Percentiles rank a stretch among this genome's conserved stretches.
phyloP scores from a whole-genome alignment of 2,329 filamentous ascomycete species.

The Pseudogymnoascus sp. region DNA sequence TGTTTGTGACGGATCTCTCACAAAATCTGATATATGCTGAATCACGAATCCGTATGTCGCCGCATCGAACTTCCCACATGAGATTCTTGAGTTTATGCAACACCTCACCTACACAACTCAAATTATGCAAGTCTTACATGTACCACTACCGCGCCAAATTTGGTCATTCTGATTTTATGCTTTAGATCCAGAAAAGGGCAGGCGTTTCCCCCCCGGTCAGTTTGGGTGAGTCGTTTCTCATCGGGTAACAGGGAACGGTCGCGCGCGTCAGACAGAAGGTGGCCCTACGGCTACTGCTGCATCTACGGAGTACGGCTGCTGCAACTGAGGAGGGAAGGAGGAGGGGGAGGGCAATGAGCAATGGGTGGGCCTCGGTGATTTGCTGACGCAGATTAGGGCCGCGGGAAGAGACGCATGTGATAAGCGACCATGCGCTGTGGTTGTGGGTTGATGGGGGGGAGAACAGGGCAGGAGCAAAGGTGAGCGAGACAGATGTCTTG shows the following conservation, averaged over 20 bases:
- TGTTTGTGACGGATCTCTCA: too few species aligned
- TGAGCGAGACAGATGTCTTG: not conserved
- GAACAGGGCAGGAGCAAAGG: not conserved
- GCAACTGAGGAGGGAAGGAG: too few species aligned
- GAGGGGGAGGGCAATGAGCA: not conserved
- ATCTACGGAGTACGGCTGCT: too few species aligned
- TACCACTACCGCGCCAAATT: not conserved
- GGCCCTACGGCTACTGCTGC: not conserved
- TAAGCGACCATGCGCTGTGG: not conserved
- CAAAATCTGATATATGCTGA: not conserved
- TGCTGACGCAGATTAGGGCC: not conserved
- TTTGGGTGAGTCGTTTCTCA: not conserved
- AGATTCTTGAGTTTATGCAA: not conserved
- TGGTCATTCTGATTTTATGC: not conserved
- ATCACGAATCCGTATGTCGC: not conserved
- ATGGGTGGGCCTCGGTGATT: not conserved
- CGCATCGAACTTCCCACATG: not conserved
- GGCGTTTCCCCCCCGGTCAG: not conserved
- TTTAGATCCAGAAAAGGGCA: not conserved
- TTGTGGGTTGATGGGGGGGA: not conserved
- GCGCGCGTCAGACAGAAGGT: not conserved
- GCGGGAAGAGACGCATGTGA: not conserved
- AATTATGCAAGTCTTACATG: not conserved
- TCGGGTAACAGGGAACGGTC: not conserved
- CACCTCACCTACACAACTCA: not conserved